Evolutionary conservation across 768 basidiomycete genomes (phyloP).

Genomic region (Sarcodon sp.): DNA sequence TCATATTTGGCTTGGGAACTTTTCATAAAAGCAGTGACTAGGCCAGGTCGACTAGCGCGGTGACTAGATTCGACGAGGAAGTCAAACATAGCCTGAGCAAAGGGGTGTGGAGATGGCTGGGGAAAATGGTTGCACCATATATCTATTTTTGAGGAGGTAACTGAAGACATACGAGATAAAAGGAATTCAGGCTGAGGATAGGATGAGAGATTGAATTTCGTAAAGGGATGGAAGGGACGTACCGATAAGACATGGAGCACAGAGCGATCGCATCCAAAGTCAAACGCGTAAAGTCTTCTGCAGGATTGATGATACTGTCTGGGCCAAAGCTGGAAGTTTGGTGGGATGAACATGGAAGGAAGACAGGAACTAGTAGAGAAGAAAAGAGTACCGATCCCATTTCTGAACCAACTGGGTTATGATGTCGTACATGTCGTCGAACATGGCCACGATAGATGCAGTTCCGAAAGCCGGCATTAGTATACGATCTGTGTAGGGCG

Average conservation of each 20-base stretch:
- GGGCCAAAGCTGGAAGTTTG: constrained; percentile 29
- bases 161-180: constrained; percentile 21
- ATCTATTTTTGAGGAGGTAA: no score
- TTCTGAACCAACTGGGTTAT: constrained; percentile 28
- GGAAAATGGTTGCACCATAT: no score
- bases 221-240: no score
- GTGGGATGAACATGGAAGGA: neutral
- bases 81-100: constrained; percentile 26
- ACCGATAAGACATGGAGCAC: constrained; percentile 25
- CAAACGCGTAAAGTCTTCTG: constrained; percentile 35
- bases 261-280: constrained; percentile 33
- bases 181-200: constrained; percentile 27
- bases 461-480: constrained; percentile 33
- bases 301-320: constrained; percentile 24
- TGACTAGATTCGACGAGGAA: constrained; percentile 25
- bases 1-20: constrained; percentile 25
- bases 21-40: constrained; percentile 22
- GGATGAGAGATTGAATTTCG: no score
- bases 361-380: neutral
- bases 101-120: constrained; percentile 14
- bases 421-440: constrained; percentile 34
- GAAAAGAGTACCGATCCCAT: constrained; percentile 23
- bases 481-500: constrained; percentile 21
- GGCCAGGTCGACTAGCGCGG: constrained; percentile 20
- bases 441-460: constrained; percentile 28